Percentiles rank a stretch among this genome's conserved stretches.
Conservation (phyloP, 768 basidiomycete species). For the Chalciporus piperatus region DNA sequence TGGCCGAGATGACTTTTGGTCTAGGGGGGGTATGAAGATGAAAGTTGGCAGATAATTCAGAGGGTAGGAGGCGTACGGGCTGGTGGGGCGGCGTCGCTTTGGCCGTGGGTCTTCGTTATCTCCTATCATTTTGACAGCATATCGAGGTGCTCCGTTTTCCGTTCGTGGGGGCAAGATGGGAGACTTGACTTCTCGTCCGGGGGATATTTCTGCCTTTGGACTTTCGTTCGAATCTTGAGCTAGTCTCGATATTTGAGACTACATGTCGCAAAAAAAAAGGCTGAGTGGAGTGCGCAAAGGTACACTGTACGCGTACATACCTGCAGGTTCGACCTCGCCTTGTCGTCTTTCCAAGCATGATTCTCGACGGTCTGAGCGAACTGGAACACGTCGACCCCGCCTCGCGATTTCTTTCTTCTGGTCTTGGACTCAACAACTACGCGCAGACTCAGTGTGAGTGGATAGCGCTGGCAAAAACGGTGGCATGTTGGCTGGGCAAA, state of each 20-base stretch:
- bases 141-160: constrained; percentile 45
- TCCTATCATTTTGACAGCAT: constrained; percentile 41
- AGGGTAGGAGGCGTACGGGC: constrained; percentile 37
- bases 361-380: constrained; percentile 79
- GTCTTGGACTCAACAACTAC: constrained; percentile 62
- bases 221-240: constrained; percentile 37
- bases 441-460: constrained; percentile 12
- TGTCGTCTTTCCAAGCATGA: constrained; percentile 62
- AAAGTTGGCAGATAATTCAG: neutral
- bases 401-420: constrained; percentile 60
- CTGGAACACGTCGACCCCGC: constrained; percentile 62
- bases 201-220: constrained; percentile 11
- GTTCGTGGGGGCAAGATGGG: constrained; percentile 20
- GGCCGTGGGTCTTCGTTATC: constrained; percentile 2
- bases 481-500: constrained; percentile 8
- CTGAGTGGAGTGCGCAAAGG: neutral
- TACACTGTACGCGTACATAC: constrained; percentile 34
- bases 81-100: constrained; percentile 35
- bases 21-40: constrained; percentile 29
- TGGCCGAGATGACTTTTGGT: constrained; percentile 53
- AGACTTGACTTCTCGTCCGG: constrained; percentile 12
- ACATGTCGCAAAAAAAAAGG: neutral
- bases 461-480: constrained; percentile 5
- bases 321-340: constrained; percentile 57
- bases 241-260: constrained; percentile 60